Evolutionary conservation across 345 rosid genomes (phyloP).

Genomic region (Durio zibethinus): DNA sequence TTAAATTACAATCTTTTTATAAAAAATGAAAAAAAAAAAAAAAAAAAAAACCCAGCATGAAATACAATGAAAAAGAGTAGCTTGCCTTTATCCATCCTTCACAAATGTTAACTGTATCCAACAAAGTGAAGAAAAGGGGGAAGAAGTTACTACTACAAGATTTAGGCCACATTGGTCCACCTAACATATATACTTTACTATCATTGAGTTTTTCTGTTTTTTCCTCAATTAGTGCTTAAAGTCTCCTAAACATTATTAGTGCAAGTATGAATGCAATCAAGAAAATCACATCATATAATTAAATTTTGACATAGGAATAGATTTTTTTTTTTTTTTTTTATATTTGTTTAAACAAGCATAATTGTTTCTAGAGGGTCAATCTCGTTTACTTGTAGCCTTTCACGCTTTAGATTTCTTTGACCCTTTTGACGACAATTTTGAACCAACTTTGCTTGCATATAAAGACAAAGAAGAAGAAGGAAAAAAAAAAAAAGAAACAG

Average conservation of each 20-base stretch:
- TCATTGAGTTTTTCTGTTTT: not conserved
- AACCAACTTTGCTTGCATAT: not conserved
- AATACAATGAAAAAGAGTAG: too few relatives aligned
- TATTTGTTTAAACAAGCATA: too few relatives aligned
- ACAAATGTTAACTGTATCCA: too few relatives aligned
- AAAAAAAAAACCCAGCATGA: too few relatives aligned
- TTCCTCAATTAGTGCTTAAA: not conserved
- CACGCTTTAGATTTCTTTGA: slow-evolving; percentile 11
- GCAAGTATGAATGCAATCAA: not conserved
- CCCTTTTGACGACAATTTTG: not conserved
- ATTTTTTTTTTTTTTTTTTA: too few relatives aligned
- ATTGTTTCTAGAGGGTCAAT: slow-evolving; percentile 18
- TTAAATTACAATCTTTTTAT: too few relatives aligned
- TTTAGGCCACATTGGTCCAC: not conserved
- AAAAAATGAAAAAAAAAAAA: too few relatives aligned
- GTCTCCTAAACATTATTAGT: not conserved
- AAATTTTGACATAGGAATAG: not conserved
- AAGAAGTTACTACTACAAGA: too few relatives aligned
- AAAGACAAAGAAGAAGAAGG: slow-evolving; percentile 6
- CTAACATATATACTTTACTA: not conserved
- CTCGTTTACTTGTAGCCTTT: too few relatives aligned
- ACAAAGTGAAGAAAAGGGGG: too few relatives aligned
- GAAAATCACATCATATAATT: not conserved
- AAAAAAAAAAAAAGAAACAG: too few relatives aligned
- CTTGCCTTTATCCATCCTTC: too few relatives aligned